Base-by-base conservation (phyloP, 306 rosid species). In the Inga oerstediana region DNA sequence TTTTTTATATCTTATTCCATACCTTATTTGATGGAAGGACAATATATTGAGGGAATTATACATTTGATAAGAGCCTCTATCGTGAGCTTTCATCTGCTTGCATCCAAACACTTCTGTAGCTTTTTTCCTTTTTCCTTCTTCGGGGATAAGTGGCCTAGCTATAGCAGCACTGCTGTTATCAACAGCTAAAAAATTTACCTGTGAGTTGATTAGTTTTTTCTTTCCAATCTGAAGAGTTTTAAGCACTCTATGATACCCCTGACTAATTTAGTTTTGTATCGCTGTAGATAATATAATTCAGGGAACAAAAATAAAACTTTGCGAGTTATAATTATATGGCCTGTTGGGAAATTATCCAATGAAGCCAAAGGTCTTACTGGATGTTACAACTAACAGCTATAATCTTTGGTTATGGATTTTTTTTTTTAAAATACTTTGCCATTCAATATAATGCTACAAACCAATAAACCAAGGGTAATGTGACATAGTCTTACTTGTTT, bases 1-100 rank as follows among this genome's bases (percentile, higher is more conserved):
- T 10, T n/a, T 22, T 59, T 76, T 80, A 49, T 37, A 52, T 30
- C 62, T 15, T 72, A 12, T 79, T 74, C 11, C 75, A 54, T 70
- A 39, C 8, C 75, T 71, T 62, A 54, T 83, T 44, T 68, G 24
- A 65, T 80, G 54, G 45, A 58, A 16, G 19, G 35, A n/a, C 51
- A 20, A 17, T 45, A 37, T 39, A 69, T 39, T 17, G 16, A 39
- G 19, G 49, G 74, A 69, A 69, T 39, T 69, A 4, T 37, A 37
- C 30, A 20, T 39, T 19, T 5, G 49, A 1, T 0, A 17, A 69
- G 30, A 39, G 49, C 74, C 39, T 69, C 74, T 37, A 35, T 20
- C 20, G 27, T 39, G 43, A 69, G 12, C 2, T 69, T 39, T 41
- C 22, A 41, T 70, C 17, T 43, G 34, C 14, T 10, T 41, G 75